Percentiles rank a stretch among this genome's conserved stretches.
Conservation (phyloP, 2,329 filamentous ascomycete species). For the Talaromyces marneffei region DNA sequence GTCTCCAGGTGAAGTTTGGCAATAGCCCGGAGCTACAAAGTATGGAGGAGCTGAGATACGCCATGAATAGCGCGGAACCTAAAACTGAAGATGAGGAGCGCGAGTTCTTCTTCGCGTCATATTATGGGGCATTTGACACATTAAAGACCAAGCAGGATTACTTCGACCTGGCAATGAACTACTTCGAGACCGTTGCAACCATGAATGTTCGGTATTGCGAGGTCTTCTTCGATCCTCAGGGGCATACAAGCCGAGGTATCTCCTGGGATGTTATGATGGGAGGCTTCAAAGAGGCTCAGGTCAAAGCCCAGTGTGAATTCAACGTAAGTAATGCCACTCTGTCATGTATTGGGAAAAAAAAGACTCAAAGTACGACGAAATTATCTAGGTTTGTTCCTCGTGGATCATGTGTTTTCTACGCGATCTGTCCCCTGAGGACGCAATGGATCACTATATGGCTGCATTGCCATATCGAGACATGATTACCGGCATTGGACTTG, state of each 20-base stretch:
- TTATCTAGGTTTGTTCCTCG: not conserved
- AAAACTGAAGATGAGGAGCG: conserved; percentile 1
- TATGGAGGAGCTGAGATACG: not conserved
- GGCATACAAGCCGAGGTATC: not conserved
- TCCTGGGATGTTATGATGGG: not conserved
- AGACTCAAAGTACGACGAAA: too few relatives aligned
- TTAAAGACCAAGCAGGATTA: conserved; percentile 1
- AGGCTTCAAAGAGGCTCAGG: conserved; percentile 1
- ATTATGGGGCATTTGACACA: not conserved
- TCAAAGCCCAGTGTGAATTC: not conserved
- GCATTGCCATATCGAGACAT: conserved; percentile 1
- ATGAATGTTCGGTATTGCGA: not conserved
- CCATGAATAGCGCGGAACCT: conserved; percentile 1
- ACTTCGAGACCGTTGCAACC: not conserved
- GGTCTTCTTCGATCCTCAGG: not conserved
- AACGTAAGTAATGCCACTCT: not conserved
- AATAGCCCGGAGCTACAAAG: not conserved
- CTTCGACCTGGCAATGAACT: not conserved
- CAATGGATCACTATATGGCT: conserved; percentile 2
- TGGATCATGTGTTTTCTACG: conserved; percentile 4
- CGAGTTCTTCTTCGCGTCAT: conserved; percentile 3
- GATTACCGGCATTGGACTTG: not conserved
- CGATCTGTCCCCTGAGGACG: not conserved
- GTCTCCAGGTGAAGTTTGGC: not conserved
- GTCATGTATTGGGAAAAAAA: not conserved